Evolutionary conservation across 805 yeast genomes (phyloP), one percentile per base, ranked within the genome.

Genomic region (Wickerhamiella occidentalis): DNA sequence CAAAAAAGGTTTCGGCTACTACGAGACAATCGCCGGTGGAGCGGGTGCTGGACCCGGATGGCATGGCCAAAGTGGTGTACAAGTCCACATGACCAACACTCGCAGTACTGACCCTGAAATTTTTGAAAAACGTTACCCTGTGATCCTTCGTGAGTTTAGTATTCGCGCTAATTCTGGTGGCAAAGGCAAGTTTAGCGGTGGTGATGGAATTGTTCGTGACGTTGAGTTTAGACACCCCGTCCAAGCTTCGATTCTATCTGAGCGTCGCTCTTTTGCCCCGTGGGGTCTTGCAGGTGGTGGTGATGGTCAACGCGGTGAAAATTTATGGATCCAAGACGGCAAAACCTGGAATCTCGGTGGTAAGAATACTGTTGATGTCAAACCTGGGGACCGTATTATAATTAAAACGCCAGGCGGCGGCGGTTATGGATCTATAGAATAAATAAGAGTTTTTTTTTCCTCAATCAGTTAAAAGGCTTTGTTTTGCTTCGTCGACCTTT

Each of bases 11-110:
- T 86, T 85, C 64, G 95, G 96, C 0, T 87, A 87, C 63, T 87
- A 87, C 63, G 96, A 87, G 62, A 88, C 96, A 0, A 86, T 88
- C 52, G 92, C 95, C 51, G 96, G 96, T 52, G 96, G 96, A 0
- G 83, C 87, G 40, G 96, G 96, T 45, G 96, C 96, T 2, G 87
- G 90, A 0, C 76, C 82, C 1, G 78, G 79, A 1, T 86, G 94
- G 88, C 67, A 82, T 57, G 96, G 96, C 41, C 82, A 80, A 47
- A 75, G 81, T 52, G 95, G 85, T n/a, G 94, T 87, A 2, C 96
- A 87, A 59, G 84, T 94, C 5, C 92, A 87, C 63, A 87, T 90
- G 80, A 88, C 96, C 23, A 87, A 87, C 65, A 87, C 96, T 1
- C 73, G 95, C 60, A 85, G 87, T 65, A 87, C 96, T 0, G 96